Percentiles rank a stretch among this genome's conserved stretches.
phyloP scores from a whole-genome alignment of 1,284 basidiomycete genomes.

The Agaricales sp. region DNA sequence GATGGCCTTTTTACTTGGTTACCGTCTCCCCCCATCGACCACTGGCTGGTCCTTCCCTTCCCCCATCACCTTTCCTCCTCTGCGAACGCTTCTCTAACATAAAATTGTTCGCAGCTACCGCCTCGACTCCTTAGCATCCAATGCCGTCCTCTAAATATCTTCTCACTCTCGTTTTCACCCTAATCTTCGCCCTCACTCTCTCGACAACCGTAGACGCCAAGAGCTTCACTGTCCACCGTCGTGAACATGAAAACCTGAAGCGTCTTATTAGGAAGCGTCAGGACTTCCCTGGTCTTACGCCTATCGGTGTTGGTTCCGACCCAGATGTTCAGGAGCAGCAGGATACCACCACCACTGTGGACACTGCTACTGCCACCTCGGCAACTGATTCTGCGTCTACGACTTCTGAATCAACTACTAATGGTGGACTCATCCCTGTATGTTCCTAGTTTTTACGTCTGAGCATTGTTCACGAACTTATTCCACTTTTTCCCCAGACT shows the following conservation, averaged over 20 bases:
- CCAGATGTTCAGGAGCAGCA: constrained; percentile 15
- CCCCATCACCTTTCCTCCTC: constrained; percentile 2
- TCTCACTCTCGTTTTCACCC: constrained; percentile 53
- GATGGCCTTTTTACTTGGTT: constrained; percentile 1
- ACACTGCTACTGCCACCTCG: constrained; percentile 12
- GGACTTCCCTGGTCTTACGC: constrained; percentile 13
- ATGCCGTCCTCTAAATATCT: constrained; percentile 30
- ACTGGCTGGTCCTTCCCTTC: constrained; percentile 11
- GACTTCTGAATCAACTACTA: constrained; percentile 12
- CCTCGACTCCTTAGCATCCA: constrained; percentile 29
- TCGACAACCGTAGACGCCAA: constrained; percentile 32
- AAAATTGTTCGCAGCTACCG: constrained; percentile 4
- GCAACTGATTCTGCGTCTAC: constrained; percentile 9
- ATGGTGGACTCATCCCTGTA: not conserved
- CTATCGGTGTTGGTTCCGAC: constrained; percentile 12
- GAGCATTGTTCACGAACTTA: not conserved
- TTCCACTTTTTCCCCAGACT: constrained; percentile 1
- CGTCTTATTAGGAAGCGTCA: constrained; percentile 62
- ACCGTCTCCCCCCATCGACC: constrained; percentile 6
- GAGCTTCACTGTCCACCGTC: constrained; percentile 28
- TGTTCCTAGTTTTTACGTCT: not conserved
- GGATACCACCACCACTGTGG: constrained; percentile 12
- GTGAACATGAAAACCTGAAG: constrained; percentile 47
- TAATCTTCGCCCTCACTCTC: constrained; percentile 38
- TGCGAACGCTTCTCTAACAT: constrained; percentile 3